Base-by-base conservation (phyloP, 148 eudicot species). In the Nepenthes gracilis region DNA sequence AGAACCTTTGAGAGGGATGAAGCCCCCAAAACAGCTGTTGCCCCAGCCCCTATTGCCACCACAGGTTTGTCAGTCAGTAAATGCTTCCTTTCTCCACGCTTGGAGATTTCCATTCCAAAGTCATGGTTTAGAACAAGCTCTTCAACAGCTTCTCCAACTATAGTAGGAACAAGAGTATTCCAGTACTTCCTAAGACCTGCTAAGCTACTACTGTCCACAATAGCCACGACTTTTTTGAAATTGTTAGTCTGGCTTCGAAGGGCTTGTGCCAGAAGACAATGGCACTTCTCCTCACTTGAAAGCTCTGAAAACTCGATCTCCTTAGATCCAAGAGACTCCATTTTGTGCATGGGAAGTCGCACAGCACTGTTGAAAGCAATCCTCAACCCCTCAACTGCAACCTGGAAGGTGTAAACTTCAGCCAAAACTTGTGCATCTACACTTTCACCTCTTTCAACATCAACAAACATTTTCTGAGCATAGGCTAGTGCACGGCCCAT, bases 21-120 rank as follows among this genome's bases (percentile, higher is more conserved):
- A 72, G 81, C 95, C 59, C 98, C 99, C 6, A 88, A 43, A 64
- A 84, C 72, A 34, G 87, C 96, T 3, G 99, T 77, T 23, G 99
- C 99, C 67, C 99, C 96, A 43, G 99, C 96, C 55, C 95, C 95
- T 59, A 88, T 81, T 4, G 99, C 96, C 54, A 93, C 89, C 60
- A 88, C 82, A 2, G 96, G 96, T 63, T 86, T 88, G 65, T 64
- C 73, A 8, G 73, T 62, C 36, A 85, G 49, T 34, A 70, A 50
- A 49, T 72, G 57, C 64, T 74, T 80, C 64, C 58, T 81, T 52
- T 56, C 78, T 49, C 66, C 37, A 38, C 67, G 72, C 49, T 59
- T 64, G n/a, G 64, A 57, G 51, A 12, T 62, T 60, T 79, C 79
- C 23, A 45, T 64, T 34, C 56, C 76, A 57, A 79, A 65, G 51